These are phyloP conservation scores for Saturnispora gosingensis DNA, from an alignment of 805 yeast species.

Conservation along the genomic window DNA sequence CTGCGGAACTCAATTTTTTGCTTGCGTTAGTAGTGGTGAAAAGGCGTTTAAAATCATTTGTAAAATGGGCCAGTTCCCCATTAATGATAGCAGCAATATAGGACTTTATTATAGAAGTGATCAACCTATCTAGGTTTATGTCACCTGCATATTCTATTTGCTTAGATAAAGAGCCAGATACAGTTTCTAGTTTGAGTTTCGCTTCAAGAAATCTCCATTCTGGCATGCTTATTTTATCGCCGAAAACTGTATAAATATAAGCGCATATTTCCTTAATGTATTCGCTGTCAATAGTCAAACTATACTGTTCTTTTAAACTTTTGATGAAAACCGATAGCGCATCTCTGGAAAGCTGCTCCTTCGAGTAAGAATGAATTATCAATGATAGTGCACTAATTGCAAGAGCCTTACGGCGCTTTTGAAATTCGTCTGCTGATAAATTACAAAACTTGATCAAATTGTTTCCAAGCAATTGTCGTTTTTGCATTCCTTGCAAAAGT, in stretches of 20 bases:
- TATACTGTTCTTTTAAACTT: conserved; percentile 1
- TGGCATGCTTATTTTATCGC: conserved; percentile 13
- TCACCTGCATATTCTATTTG: conserved; percentile 18
- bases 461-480: conserved; percentile 8
- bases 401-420: neutral
- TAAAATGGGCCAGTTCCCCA: neutral
- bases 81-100: conserved; percentile 1
- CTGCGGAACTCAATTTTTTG: neutral
- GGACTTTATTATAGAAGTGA: neutral
- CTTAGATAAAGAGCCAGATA: conserved; percentile 15
- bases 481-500: neutral
- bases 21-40: neutral
- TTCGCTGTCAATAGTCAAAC: conserved; percentile 6
- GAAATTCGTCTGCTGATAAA: conserved; percentile 1
- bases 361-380: neutral
- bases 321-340: neutral
- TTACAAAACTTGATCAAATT: neutral
- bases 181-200: conserved; percentile 8
- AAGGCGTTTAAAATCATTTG: neutral
- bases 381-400: conserved; percentile 5
- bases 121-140: conserved; percentile 10
- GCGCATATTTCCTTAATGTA: conserved; percentile 16
- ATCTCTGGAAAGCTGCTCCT: neutral
- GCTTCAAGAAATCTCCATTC: conserved; percentile 15
- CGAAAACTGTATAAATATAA: conserved; percentile 21